These are phyloP conservation scores for Dillenia turbinata DNA, from an alignment of 164 flowering plant species.

Conservation along the genomic window DNA sequence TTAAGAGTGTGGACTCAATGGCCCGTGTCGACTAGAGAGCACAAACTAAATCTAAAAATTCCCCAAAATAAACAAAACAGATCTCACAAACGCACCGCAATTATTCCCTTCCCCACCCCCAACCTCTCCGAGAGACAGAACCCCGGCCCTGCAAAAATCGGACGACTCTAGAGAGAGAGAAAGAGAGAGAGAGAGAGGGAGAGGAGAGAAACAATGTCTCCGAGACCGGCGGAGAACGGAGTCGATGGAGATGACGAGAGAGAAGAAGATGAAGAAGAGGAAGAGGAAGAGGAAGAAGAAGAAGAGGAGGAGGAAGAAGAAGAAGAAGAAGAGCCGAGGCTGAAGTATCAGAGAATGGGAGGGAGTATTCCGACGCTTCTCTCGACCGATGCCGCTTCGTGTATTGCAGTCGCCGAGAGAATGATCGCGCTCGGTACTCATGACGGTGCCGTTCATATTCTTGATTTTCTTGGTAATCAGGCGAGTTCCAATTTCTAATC, in stretches of 20 bases:
- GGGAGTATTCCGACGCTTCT: slow-evolving; percentile 78
- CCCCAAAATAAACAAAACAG: not conserved
- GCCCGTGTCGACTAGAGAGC: not conserved
- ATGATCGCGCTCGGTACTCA: slow-evolving; percentile 99
- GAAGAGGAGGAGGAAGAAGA: slow-evolving; percentile 69
- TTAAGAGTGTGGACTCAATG: not conserved
- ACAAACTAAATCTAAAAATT: not conserved
- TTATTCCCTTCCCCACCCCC: not conserved
- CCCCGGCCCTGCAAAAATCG: no score
- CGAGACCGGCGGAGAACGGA: slow-evolving; percentile 64
- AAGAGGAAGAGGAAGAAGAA: slow-evolving; percentile 43
- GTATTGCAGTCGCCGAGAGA: slow-evolving; percentile 87
- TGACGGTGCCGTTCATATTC: slow-evolving; percentile 80
- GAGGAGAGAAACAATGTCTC: slow-evolving; percentile 18
- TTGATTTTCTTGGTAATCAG: slow-evolving; percentile 96
- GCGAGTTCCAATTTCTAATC: slow-evolving; percentile 14
- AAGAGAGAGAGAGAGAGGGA: not conserved
- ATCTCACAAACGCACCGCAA: not conserved
- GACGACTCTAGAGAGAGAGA: no score
- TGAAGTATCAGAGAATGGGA: slow-evolving; percentile 98
- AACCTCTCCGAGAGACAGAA: no score
- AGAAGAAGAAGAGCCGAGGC: slow-evolving; percentile 95
- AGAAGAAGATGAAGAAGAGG: slow-evolving; percentile 41
- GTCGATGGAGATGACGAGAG: slow-evolving; percentile 87
- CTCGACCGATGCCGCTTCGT: slow-evolving; percentile 74